Base-by-base conservation (phyloP, 2,329 filamentous ascomycete genomes). In the Phyllosticta paracitricarpa region DNA sequence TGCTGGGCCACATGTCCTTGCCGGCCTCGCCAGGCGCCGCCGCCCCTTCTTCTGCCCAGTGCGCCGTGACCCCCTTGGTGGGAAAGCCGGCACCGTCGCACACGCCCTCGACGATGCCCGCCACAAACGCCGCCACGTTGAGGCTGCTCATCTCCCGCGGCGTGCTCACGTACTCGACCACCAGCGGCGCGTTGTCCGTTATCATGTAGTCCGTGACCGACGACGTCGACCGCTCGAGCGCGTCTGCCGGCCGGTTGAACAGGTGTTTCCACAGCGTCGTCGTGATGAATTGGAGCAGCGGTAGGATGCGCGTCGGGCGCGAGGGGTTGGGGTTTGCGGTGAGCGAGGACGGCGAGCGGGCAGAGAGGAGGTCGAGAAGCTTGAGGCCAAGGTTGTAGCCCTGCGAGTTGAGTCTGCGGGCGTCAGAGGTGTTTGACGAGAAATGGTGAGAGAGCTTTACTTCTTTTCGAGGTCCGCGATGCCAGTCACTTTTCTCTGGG, bases 151-250 rank as follows among this genome's bases (percentile, higher is more conserved):
- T 96, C 77, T 99, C 94, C 70, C 88, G 88, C 17, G 94, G 94
- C 59, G 97, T 88, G 68, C 86, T 91, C 71, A 99, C 89, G 77
- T 94, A 97, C 64, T 88, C 87, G 76, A 97, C 97, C 51, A 97
- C 93, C 57, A 97, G 81, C 24, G 94, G 94, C 73, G 97, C 94
- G 76, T 99, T 97, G 77, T 99, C 94, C 69, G 92, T 90, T 69
- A 99, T 94, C 93, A 99, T 97, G 80, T 97, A 99, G 79, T 97
- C 93, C 68, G 94, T 91, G 8, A 90, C 87, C 58, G 91, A 93
- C 59, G 87, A 84, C 8, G 89, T 87, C 63, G 86, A 90, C 77
- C 94, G 92, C 78, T 99, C 94, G 62, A 99, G 85, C 19, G 91
- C 89, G 77, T 97, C 93, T 28, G 94, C 94, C 61, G 92, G 87